Evolutionary conservation across 768 basidiomycete species (phyloP).

Genomic region (Mycena alexandri): DNA sequence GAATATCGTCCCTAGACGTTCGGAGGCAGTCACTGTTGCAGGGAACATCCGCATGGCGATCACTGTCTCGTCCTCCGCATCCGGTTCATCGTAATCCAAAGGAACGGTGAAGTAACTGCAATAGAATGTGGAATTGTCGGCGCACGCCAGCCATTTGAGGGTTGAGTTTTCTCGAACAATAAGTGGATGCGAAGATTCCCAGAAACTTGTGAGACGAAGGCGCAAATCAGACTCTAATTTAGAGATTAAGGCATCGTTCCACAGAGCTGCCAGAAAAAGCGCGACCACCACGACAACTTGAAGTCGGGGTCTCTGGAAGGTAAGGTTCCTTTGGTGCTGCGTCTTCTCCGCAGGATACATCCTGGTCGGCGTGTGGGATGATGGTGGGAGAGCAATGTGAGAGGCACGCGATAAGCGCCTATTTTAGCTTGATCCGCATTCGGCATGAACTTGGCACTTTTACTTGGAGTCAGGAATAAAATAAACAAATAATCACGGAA

Average conservation of each 20-base stretch:
- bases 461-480: no score
- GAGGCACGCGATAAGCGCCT: no score
- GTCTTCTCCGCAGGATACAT: not conserved
- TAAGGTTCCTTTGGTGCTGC: no score
- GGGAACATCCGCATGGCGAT: constrained; percentile 30
- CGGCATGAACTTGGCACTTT: no score
- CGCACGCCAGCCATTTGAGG: constrained; percentile 23
- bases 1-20: constrained; percentile 29
- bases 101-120: constrained; percentile 28
- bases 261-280: not conserved
- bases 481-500: no score
- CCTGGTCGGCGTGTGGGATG: no score
- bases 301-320: not conserved
- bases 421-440: no score
- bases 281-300: not conserved
- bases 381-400: no score
- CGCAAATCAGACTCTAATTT: no score
- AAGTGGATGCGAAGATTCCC: not conserved
- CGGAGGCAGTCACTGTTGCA: constrained; percentile 10
- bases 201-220: not conserved
- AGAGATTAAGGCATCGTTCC: not conserved
- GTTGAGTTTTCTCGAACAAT: not conserved
- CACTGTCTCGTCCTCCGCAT: constrained; percentile 14
- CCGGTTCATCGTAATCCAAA: constrained; percentile 21
- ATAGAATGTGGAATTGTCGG: constrained; percentile 31